A percentile compares a stretch with the other conserved stretches of the same genome.
Evolutionary conservation across 306 rosid genomes (phyloP).

Genomic region (Astragalus membranaceus): DNA sequence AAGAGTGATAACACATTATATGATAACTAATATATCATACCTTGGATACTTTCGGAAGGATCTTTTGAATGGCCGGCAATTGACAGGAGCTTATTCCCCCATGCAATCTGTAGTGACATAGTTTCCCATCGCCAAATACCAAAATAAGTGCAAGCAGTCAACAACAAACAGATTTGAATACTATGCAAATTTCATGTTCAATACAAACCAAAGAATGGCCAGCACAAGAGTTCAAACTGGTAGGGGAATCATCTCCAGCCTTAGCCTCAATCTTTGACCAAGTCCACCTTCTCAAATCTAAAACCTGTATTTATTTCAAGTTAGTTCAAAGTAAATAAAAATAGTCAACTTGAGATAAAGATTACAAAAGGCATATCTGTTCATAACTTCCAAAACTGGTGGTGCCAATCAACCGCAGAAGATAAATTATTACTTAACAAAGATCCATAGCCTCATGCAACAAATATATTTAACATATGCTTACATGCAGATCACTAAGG

Average conservation of each 20-base stretch:
- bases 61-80: constrained; percentile 86
- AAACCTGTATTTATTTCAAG: constrained; percentile 47
- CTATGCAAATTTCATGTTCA: background rate
- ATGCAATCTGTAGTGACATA: constrained; percentile 53
- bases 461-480: constrained; percentile 23
- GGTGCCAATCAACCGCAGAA: constrained; percentile 1
- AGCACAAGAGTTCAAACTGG: constrained; percentile 58
- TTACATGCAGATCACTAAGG: constrained; percentile 83
- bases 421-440: background rate
- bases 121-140: background rate
- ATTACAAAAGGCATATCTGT: background rate
- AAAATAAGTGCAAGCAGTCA: constrained; percentile 6
- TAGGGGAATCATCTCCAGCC: constrained; percentile 42
- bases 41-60: constrained; percentile 73
- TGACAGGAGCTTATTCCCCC: constrained; percentile 80
- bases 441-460: constrained; percentile 4
- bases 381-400: background rate
- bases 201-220: constrained; percentile 93
- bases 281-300: constrained; percentile 87
- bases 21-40: constrained; percentile 26
- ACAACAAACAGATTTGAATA: constrained; percentile 6
- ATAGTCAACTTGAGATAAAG: background rate
- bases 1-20: constrained; percentile 5
- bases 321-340: background rate
- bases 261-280: constrained; percentile 81